Base-by-base conservation (phyloP, 1,139 yeast genomes). In the Yamadazyma conglobata region DNA sequence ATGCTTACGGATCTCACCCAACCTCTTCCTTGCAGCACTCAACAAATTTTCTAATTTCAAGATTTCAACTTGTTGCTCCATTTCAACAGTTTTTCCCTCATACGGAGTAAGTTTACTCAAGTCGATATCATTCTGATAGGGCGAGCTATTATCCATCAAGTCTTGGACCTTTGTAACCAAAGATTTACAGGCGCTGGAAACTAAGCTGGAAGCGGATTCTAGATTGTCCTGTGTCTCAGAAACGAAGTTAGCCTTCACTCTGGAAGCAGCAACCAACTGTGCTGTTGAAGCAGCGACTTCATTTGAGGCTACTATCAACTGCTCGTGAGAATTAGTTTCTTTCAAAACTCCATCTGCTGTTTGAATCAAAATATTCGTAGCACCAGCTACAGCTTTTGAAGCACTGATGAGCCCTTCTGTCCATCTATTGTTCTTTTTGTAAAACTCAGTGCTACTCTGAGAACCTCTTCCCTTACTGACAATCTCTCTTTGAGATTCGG, bases 281-380 rank as follows among this genome's bases (percentile, higher is more conserved):
- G 94, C 95, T 0, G 96, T 87, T 0, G 95, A 82, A 0, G 95
- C 91, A 1, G 95, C 93, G 14, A 88, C 95, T 53, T 87, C 95
- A 49, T 85, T 86, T 1, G 95, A 84, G 0, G 95, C 93, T 21
- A 87, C 96, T 46, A 87, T 83, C 39, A 87, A 72, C 56, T 87
- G 87, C 52, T 88, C 96, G 37, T 81, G 88, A 0, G 87, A 67
- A 45, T 80, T 79, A 13, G 58, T 56, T 7, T 73, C 70, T 32
- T 73, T 69, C 28, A 87, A 64, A 11, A 86, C 88, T 13, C 95
- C 94, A 58, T 87, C 94, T 0, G 96, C 95, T 15, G 88, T 83
- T 42, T 78, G 78, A 37, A 87, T 87, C 44, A 87, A 70, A 18
- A 82, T 67, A 46, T 81, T 83, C 3, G 96, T 87, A 0, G 95